Evolutionary conservation across 2,329 filamentous ascomycete species (phyloP), one percentile per base, ranked within the genome.

Genomic region (Verticillium nubilum): DNA sequence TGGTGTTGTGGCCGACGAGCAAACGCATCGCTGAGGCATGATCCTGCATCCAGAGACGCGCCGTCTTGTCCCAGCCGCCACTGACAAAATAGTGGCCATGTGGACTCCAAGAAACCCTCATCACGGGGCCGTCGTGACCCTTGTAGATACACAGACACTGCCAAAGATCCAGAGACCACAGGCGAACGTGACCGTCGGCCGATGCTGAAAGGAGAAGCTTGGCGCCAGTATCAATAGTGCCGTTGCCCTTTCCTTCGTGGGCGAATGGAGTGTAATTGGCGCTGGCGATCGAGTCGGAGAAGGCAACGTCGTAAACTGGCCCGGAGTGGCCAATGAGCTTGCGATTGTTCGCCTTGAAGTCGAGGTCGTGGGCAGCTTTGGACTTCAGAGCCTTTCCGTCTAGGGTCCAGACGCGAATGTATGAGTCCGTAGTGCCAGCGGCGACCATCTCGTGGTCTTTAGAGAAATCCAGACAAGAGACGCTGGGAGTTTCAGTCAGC

Each of bases 381-480:
- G 90, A 89, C 53, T 85, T 85, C 13, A 99, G 84, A 3, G 91
- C 84, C 63, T 89, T 90, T 63, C 94, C 95, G 67, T 97, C 91
- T 47, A 98, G 79, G 42, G 90, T 90, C 92, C 94, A 99, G 13
- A 99, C 85, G 17, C 94, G 90, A 67, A 99, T 96, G 71, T 97
- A 98, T 0, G 94, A 98, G 70, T 98, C 93, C 58, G 89, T 87
- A 54, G 93, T 97, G 28, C 95, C 96, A 25, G 88, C 90, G 26
- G 95, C 95, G 37, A 95, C 91, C 28, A 98, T 83, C 64, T 88
- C 84, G 63, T 91, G 89, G 70, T 99, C 95, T 58, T 94, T 90
- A 0, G 94, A 97, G 70, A 99, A 97, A 68, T 98, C 94, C 71
- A 98, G 86, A 70, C 91, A 96, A n/a, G 91, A 92, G 61, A 97